phyloP scores from a whole-genome alignment of 2,329 filamentous ascomycete genomes.

The Pseudofabraea citricarpa region DNA sequence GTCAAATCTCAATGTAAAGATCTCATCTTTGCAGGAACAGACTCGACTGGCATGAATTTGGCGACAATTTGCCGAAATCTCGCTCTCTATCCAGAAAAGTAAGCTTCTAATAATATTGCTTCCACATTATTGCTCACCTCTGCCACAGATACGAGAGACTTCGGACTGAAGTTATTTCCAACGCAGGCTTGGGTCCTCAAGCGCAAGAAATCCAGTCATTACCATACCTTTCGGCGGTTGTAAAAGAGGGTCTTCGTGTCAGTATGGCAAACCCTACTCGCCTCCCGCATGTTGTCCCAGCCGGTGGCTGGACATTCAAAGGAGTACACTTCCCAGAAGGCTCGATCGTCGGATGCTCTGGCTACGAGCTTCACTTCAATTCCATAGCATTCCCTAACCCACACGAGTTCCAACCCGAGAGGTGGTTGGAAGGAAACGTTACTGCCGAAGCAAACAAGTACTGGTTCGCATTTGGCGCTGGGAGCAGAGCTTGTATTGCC shows the following conservation, averaged over 20 bases:
- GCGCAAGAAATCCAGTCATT: constrained; percentile 29
- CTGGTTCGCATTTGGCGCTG: constrained; percentile 44
- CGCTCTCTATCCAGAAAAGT: constrained; percentile 36
- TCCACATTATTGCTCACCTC: background rate
- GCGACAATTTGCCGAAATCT: constrained; percentile 42
- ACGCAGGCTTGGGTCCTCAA: constrained; percentile 13
- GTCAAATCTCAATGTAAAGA: constrained; percentile 48
- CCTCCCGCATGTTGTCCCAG: constrained; percentile 42
- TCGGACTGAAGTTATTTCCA: constrained; percentile 27
- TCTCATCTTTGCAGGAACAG: constrained; percentile 49
- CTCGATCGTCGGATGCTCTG: constrained; percentile 39
- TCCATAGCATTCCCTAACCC: constrained; percentile 37
- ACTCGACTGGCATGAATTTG: constrained; percentile 47
- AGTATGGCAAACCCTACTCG: constrained; percentile 46
- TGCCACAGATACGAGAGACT: constrained; percentile 28
- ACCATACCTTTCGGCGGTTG: constrained; percentile 41
- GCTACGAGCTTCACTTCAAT: constrained; percentile 42
- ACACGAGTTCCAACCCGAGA: constrained; percentile 38
- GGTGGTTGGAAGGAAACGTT: constrained; percentile 36
- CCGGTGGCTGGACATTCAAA: constrained; percentile 18
- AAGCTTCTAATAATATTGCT: constrained; percentile 6
- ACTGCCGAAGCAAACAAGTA: constrained; percentile 35
- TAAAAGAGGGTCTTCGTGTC: constrained; percentile 45
- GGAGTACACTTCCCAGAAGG: constrained; percentile 34
- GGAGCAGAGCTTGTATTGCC: constrained; percentile 43